phyloP scores from a whole-genome alignment of 1,284 basidiomycete species.

The Pascua guehoae region DNA sequence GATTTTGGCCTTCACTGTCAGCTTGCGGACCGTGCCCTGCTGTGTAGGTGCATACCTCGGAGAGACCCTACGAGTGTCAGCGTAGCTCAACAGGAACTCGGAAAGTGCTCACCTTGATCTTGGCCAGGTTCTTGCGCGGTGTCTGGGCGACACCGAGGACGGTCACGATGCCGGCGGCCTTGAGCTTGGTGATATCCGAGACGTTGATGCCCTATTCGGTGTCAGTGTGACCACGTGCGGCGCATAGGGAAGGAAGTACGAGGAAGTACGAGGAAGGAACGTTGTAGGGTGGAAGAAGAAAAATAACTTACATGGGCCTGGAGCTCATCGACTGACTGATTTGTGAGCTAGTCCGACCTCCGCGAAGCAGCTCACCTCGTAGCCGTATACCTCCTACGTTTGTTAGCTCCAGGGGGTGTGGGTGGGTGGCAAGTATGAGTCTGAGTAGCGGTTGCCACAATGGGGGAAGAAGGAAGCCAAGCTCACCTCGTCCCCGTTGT shows the following conservation, averaged over 20 bases:
- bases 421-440: background rate
- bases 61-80: conserved; percentile 31
- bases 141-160: conserved; percentile 59
- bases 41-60: conserved; percentile 25
- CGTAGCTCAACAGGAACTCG: conserved; percentile 8
- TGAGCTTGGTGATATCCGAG: conserved; percentile 88
- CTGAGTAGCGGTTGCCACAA: no score
- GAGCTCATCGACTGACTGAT: conserved; percentile 76
- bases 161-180: conserved; percentile 57
- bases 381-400: conserved; percentile 15
- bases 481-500: conserved; percentile 32
- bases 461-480: background rate
- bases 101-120: conserved; percentile 68
- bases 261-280: background rate
- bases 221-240: background rate
- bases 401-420: no score
- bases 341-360: background rate
- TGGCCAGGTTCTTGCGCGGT: conserved; percentile 76
- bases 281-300: background rate
- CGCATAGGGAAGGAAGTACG: background rate
- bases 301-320: conserved; percentile 68
- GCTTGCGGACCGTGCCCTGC: background rate
- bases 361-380: conserved; percentile 9
- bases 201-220: conserved; percentile 79
- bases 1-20: conserved; percentile 65